Evolutionary conservation across 108 stramenopile genomes (phyloP).

Genomic region (Nitzschia putrida): DNA sequence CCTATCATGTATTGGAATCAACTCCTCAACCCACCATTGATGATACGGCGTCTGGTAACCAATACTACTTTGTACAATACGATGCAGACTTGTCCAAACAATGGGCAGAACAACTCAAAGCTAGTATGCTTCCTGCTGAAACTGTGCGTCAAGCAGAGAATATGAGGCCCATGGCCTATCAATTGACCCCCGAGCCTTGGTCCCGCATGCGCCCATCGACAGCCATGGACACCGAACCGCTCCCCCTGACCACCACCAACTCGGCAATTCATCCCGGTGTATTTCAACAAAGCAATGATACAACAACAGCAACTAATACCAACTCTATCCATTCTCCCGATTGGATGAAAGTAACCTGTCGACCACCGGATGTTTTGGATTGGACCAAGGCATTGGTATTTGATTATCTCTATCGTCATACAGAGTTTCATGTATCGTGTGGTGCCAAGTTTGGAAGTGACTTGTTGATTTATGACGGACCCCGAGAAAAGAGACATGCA

Average conservation of each 20-base stretch:
- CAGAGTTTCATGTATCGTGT: conserved; percentile 65
- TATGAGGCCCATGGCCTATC: conserved; percentile 74
- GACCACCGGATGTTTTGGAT: conserved; percentile 30
- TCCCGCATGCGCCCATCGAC: conserved; percentile 50
- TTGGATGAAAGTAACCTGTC: conserved; percentile 21
- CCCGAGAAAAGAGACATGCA: conserved; percentile 75
- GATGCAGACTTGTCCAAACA: conserved; percentile 49
- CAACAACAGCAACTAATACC: neutral
- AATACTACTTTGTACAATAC: conserved; percentile 15
- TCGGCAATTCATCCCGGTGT: neutral
- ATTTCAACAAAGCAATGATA: neutral
- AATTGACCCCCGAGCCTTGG: conserved; percentile 74
- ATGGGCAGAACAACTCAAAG: conserved; percentile 58
- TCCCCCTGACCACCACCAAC: neutral
- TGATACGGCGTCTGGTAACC: neutral
- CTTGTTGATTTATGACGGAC: conserved; percentile 81
- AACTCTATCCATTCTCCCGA: neutral
- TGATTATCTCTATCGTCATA: conserved; percentile 52
- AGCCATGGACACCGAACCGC: neutral
- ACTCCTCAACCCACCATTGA: neutral
- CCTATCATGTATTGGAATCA: conserved; percentile 9
- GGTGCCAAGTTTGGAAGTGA: conserved; percentile 88
- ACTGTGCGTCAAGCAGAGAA: conserved; percentile 57
- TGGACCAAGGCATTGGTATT: conserved; percentile 38
- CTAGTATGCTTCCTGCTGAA: conserved; percentile 59